Percentiles rank a stretch among this genome's conserved stretches.
Evolutionary conservation across 768 basidiomycete species (phyloP).

Genomic region (Psilocybe cyanescens): DNA sequence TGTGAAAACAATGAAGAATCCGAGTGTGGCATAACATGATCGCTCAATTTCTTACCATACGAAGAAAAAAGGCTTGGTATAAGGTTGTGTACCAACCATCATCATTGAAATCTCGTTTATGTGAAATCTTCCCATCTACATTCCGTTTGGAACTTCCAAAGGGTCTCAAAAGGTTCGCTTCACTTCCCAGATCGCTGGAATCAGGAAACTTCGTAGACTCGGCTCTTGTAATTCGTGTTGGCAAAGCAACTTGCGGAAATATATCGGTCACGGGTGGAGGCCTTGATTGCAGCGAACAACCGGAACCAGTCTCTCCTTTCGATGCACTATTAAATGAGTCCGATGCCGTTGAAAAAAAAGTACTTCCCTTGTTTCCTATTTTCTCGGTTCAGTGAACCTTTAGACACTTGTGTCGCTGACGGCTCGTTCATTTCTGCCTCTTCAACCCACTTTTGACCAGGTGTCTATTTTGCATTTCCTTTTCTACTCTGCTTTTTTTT

Average conservation of each 20-base stretch:
- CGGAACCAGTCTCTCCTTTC: neutral
- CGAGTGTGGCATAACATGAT: too few relatives aligned
- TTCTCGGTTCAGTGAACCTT: constrained; percentile 34
- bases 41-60: neutral
- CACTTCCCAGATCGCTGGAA: constrained; percentile 4
- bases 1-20: too few relatives aligned
- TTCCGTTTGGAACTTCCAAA: constrained; percentile 15
- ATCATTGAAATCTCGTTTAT: neutral
- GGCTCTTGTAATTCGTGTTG: constrained; percentile 21
- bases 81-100: neutral
- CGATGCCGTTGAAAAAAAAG: constrained; percentile 1
- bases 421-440: constrained; percentile 37
- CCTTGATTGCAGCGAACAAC: neutral
- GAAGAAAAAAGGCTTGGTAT: neutral
- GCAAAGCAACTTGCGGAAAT: constrained; percentile 27
- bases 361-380: constrained; percentile 17
- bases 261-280: constrained; percentile 13
- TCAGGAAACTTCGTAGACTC: constrained; percentile 6
- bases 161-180: neutral
- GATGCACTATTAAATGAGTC: constrained; percentile 17
- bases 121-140: constrained; percentile 1
- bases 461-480: constrained; percentile 36
- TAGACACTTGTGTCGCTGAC: constrained; percentile 46
- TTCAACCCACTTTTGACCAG: constrained; percentile 45
- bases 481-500: constrained; percentile 10